Conservation (phyloP, 1,139 yeast genomes). For the Taiozyma sp. region DNA sequence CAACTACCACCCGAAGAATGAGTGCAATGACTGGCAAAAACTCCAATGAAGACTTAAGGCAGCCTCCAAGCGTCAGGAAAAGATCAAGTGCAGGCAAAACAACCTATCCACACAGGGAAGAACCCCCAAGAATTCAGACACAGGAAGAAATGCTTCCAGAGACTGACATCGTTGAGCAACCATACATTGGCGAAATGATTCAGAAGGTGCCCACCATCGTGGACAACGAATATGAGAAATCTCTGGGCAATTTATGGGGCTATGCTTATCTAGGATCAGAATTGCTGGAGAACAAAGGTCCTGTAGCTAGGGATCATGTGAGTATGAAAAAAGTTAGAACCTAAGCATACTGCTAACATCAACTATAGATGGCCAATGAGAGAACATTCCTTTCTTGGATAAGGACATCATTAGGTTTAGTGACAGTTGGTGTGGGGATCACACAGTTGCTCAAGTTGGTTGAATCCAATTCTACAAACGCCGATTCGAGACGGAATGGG, state of each 20-base stretch:
- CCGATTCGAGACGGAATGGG: conserved; percentile 6
- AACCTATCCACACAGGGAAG: background rate
- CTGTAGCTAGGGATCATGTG: conserved; percentile 48
- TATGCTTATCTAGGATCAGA: conserved; percentile 23
- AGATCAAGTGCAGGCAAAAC: background rate
- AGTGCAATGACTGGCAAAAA: background rate
- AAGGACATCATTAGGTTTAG: conserved; percentile 53
- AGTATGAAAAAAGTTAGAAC: conserved; percentile 7
- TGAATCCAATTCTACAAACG: background rate
- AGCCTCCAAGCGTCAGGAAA: background rate
- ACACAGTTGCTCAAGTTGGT: conserved; percentile 44
- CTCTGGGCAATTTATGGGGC: conserved; percentile 11
- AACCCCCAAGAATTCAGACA: background rate
- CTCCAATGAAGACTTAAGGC: background rate
- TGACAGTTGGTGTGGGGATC: conserved; percentile 52
- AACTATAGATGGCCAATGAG: conserved; percentile 57
- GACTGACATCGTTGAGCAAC: background rate
- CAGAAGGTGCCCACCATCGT: background rate
- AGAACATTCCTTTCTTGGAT: conserved; percentile 75
- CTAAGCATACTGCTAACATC: conserved; percentile 2
- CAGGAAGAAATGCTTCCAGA: background rate
- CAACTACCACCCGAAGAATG: background rate
- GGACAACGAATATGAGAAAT: background rate
- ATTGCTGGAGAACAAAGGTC: conserved; percentile 37
- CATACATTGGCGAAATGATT: background rate